phyloP scores from a whole-genome alignment of 805 yeast genomes.

The Ascoidea rubescens region DNA sequence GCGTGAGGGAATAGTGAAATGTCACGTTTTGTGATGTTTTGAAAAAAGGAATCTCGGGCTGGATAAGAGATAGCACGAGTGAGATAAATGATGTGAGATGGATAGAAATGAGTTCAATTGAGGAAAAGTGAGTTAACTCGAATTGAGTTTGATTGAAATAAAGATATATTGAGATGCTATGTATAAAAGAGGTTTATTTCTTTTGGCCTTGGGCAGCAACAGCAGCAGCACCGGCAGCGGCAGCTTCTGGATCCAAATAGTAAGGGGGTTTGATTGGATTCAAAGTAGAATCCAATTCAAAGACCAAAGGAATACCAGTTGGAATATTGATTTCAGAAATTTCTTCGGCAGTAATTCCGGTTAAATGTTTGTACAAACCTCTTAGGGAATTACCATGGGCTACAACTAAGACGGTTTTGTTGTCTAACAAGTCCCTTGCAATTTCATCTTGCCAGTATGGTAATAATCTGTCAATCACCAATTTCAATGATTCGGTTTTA shows the following conservation, averaged over 20 bases:
- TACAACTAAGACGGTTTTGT: slow-evolving; percentile 84
- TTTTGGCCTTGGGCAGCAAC: slow-evolving; percentile 93
- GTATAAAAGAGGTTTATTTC: slow-evolving; percentile 20
- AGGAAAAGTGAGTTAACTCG: too few relatives aligned
- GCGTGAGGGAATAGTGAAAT: too few relatives aligned
- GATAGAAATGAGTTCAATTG: too few relatives aligned
- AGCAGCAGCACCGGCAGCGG: slow-evolving; percentile 99
- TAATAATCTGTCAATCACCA: slow-evolving; percentile 90
- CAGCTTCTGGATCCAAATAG: slow-evolving; percentile 98
- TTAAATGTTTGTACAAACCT: slow-evolving; percentile 92
- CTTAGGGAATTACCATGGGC: slow-evolving; percentile 99
- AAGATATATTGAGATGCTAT: too few relatives aligned
- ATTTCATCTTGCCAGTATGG: slow-evolving; percentile 96
- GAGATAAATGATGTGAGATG: too few relatives aligned
- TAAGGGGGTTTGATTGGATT: slow-evolving; percentile 87
- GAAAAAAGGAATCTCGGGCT: too few relatives aligned
- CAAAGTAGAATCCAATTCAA: slow-evolving; percentile 79
- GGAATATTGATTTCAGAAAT: slow-evolving; percentile 94
- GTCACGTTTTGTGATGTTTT: too few relatives aligned
- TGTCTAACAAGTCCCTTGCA: slow-evolving; percentile 67
- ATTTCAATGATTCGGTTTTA: slow-evolving; percentile 84
- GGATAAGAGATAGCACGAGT: too few relatives aligned
- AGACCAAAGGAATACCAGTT: slow-evolving; percentile 96
- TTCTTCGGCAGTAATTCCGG: slow-evolving; percentile 80
- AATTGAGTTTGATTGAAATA: too few relatives aligned